Conservation (phyloP, 2,329 filamentous ascomycete genomes). For the Venturia nashicola region DNA sequence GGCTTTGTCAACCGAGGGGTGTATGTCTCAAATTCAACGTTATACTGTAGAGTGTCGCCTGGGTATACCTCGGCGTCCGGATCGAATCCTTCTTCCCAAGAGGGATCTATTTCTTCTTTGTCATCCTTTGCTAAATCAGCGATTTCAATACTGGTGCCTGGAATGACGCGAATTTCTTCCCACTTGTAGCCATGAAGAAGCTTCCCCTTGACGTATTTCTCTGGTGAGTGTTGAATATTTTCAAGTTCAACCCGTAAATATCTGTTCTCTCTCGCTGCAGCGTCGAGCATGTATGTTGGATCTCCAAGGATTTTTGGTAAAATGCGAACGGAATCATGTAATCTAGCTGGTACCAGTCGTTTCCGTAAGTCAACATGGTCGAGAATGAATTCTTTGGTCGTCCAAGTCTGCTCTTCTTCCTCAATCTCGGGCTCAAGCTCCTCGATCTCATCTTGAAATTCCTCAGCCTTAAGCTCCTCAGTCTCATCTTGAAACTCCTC, state of each 20-base stretch:
- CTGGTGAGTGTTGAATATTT: not conserved
- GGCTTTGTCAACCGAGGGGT: conserved; percentile 63
- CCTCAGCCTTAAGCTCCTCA: conserved; percentile 25
- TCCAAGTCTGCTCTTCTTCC: not conserved
- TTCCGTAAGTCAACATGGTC: not conserved
- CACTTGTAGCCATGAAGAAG: conserved; percentile 4
- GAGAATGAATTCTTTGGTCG: not conserved
- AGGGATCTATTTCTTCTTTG: conserved; percentile 17
- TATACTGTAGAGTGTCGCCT: conserved; percentile 52
- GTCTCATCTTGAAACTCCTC: not conserved
- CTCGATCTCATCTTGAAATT: not conserved
- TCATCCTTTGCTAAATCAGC: not conserved
- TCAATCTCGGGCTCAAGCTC: not conserved
- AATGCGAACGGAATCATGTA: not conserved
- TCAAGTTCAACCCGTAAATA: not conserved
- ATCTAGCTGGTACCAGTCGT: not conserved
- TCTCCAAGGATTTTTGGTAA: not conserved
- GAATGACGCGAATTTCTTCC: conserved; percentile 46
- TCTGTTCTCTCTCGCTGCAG: not conserved
- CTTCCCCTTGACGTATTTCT: not conserved
- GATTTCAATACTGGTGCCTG: conserved; percentile 46
- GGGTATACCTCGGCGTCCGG: not conserved
- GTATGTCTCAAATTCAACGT: conserved; percentile 64
- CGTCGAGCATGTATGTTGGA: not conserved
- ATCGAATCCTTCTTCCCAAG: conserved; percentile 40